These are phyloP conservation scores for Tricholoma flavovirens DNA, from an alignment of 768 basidiomycete species.

Conservation along the genomic window DNA sequence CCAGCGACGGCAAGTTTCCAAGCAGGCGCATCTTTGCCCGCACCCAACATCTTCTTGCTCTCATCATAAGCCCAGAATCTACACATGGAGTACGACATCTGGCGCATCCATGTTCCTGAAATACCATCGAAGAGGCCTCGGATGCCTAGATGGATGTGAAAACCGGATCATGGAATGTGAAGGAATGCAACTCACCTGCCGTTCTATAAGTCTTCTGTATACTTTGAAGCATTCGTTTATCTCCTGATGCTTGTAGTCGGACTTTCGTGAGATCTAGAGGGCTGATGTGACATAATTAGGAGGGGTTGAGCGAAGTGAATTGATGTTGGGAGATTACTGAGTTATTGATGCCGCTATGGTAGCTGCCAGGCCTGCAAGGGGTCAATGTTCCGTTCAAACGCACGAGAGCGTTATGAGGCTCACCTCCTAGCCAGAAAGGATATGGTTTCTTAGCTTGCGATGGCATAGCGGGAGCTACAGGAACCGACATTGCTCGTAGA, in stretches of 20 bases:
- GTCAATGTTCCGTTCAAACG: not conserved
- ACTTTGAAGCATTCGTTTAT: conserved; percentile 84
- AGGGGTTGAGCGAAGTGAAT: not conserved
- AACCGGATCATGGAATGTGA: conserved; percentile 11
- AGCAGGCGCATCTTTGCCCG: conserved; percentile 63
- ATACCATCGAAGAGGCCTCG: conserved; percentile 84
- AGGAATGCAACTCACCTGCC: conserved; percentile 47
- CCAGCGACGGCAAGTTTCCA: conserved; percentile 82
- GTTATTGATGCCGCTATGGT: conserved; percentile 87
- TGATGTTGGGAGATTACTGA: conserved; percentile 45
- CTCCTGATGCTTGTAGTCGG: conserved; percentile 85
- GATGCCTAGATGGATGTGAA: conserved; percentile 40
- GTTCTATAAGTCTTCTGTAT: conserved; percentile 78
- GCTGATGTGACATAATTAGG: conserved; percentile 26
- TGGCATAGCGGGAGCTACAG: conserved; percentile 7
- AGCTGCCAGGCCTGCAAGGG: conserved; percentile 58
- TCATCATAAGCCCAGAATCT: conserved; percentile 94
- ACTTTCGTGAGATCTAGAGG: conserved; percentile 90
- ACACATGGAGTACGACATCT: conserved; percentile 90
- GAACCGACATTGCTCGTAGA: conserved; percentile 9
- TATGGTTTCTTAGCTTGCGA: conserved; percentile 58
- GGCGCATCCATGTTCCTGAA: conserved; percentile 82
- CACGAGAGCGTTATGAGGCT: conserved; percentile 12
- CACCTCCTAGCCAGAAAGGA: conserved; percentile 83
- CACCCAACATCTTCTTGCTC: conserved; percentile 78